phyloP scores from a whole-genome alignment of 306 rosid species.

The Glycine tomentella region DNA sequence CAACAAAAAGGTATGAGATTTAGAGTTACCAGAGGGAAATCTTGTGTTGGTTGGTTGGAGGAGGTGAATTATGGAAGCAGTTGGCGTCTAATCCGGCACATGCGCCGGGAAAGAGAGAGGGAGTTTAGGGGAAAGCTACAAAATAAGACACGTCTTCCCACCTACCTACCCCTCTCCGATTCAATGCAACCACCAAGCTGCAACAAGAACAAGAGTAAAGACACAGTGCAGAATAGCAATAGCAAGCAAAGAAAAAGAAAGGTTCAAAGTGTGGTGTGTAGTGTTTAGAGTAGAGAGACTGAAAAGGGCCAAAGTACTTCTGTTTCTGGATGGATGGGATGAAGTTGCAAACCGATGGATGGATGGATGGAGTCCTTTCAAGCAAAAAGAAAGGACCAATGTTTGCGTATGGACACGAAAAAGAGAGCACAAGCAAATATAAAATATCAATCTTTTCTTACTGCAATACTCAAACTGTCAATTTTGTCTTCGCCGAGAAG shows the following conservation, averaged over 20 bases:
- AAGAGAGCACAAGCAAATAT: not conserved
- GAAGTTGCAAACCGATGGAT: slow-evolving; percentile 3
- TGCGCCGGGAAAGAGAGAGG: slow-evolving; percentile 53
- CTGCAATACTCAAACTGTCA: slow-evolving; percentile 53
- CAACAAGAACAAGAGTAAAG: slow-evolving; percentile 47
- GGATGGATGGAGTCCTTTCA: not conserved
- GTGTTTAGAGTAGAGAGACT: not conserved
- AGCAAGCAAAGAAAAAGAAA: too few relatives aligned
- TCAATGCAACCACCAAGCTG: slow-evolving; percentile 54
- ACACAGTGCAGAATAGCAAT: slow-evolving; percentile 21
- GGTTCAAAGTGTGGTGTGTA: not conserved
- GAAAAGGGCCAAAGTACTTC: not conserved
- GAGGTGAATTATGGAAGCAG: slow-evolving; percentile 58
- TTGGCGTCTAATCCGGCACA: slow-evolving; percentile 67
- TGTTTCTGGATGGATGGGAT: not conserved
- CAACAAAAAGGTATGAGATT: slow-evolving; percentile 55
- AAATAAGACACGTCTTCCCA: slow-evolving; percentile 52
- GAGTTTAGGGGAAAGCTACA: slow-evolving; percentile 30
- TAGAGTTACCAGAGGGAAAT: slow-evolving; percentile 36
- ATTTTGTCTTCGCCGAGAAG: slow-evolving; percentile 19
- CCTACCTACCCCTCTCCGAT: slow-evolving; percentile 50
- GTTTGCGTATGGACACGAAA: not conserved
- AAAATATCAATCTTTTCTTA: slow-evolving; percentile 41
- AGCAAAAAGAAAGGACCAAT: slow-evolving; percentile 5
- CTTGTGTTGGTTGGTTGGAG: slow-evolving; percentile 9